phyloP scores from a whole-genome alignment of 352 stramenopile species.

The Peronospora farinosa region DNA sequence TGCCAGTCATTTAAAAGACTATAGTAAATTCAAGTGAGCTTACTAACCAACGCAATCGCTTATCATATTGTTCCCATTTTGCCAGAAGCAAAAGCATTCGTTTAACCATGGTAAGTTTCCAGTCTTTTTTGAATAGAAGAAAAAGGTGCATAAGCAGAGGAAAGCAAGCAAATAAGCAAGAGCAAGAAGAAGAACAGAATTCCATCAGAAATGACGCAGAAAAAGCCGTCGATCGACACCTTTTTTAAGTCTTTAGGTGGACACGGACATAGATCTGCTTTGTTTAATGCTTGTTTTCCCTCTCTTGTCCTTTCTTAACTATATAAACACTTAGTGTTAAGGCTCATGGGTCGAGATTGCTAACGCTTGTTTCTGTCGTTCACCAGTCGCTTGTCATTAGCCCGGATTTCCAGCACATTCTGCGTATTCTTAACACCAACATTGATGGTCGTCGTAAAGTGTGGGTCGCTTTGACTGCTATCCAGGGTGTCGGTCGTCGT shows the following conservation, averaged over 20 bases:
- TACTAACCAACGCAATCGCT: conserved; percentile 21
- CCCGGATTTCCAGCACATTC: conserved; percentile 99
- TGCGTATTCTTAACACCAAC: conserved; percentile 99
- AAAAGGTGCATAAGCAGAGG: neutral
- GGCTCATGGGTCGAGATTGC: neutral
- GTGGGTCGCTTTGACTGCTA: conserved; percentile 79
- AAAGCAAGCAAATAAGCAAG: neutral
- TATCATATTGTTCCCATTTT: conserved; percentile 72
- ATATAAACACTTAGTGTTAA: neutral
- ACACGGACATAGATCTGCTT: neutral
- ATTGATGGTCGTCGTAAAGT: conserved; percentile 97
- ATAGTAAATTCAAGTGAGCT: conserved; percentile 62
- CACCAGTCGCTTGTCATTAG: conserved; percentile 86
- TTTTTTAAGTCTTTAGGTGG: neutral
- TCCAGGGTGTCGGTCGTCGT: conserved; percentile 81
- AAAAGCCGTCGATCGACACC: neutral
- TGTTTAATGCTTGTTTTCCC: neutral
- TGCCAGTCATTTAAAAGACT: conserved; percentile 70
- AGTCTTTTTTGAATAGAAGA: neutral
- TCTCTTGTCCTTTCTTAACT: neutral
- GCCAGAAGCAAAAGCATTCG: conserved; percentile 83
- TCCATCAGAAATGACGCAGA: conserved; percentile 5
- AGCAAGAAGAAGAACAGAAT: neutral
- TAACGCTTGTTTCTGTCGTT: conserved; percentile 13
- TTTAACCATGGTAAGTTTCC: conserved; percentile 65